Percentiles rank a stretch among this genome's conserved stretches.
Evolutionary conservation across 495 filamentous ascomycete species (phyloP).

Genomic region (Penicillium dipodomyicola): DNA sequence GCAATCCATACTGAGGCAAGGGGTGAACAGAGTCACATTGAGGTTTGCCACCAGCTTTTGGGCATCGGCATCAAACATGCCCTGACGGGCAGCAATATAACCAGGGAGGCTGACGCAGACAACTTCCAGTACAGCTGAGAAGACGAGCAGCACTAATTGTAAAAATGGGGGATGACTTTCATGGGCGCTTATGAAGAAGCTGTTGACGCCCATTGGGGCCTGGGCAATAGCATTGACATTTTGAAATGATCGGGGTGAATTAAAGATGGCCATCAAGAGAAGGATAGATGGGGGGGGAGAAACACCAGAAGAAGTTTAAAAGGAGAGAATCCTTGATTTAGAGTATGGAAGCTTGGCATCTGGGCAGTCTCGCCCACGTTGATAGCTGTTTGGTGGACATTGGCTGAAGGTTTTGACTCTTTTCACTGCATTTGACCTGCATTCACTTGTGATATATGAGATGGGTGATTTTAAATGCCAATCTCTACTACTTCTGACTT

Average conservation of each 20-base stretch:
- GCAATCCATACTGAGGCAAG: constrained; percentile 77
- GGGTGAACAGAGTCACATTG: constrained; percentile 91
- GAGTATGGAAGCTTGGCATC: background rate
- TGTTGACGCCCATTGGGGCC: constrained; percentile 32
- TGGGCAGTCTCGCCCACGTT: constrained; percentile 12
- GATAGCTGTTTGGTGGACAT: constrained; percentile 7
- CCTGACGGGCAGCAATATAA: constrained; percentile 85
- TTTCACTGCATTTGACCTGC: background rate
- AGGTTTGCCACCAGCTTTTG: constrained; percentile 96
- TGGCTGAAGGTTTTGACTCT: background rate
- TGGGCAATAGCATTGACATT: constrained; percentile 44
- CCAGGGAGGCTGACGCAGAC: constrained; percentile 92
- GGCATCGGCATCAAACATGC: constrained; percentile 89
- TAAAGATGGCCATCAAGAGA: constrained; percentile 50
- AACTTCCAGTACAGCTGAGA: constrained; percentile 94
- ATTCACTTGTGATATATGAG: background rate
- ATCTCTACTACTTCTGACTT: background rate
- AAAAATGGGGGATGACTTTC: constrained; percentile 64
- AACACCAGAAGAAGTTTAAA: background rate
- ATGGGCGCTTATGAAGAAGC: constrained; percentile 36
- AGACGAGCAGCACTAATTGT: constrained; percentile 81
- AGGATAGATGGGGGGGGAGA: background rate
- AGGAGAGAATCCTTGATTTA: background rate
- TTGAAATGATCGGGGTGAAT: constrained; percentile 64
- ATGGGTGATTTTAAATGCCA: background rate